phyloP scores from a whole-genome alignment of 352 stramenopile species.

The Phytophthora tubulina region DNA sequence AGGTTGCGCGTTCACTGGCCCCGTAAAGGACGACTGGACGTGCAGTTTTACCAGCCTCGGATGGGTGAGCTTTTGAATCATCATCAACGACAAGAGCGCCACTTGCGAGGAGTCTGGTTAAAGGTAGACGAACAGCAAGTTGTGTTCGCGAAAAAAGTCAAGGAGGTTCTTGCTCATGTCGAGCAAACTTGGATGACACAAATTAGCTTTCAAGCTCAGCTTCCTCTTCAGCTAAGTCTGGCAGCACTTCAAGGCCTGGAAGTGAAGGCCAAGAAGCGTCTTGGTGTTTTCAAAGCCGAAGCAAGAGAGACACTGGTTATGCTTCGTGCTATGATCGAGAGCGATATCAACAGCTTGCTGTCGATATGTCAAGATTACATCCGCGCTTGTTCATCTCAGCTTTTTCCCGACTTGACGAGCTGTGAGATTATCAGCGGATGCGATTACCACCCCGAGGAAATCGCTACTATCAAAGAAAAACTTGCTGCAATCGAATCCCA shows the following conservation, averaged over 20 bases:
- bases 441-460: constrained; percentile 88
- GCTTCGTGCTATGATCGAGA: constrained; percentile 40
- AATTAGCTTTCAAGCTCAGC: constrained; percentile 62
- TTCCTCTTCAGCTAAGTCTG: constrained; percentile 79
- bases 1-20: constrained; percentile 91
- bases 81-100: constrained; percentile 74
- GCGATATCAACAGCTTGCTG: constrained; percentile 45
- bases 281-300: constrained; percentile 57
- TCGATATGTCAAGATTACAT: constrained; percentile 64
- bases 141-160: constrained; percentile 50
- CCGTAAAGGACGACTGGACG: constrained; percentile 79
- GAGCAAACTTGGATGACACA: constrained; percentile 57
- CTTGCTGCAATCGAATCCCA: constrained; percentile 54
- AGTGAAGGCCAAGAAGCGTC: constrained; percentile 78
- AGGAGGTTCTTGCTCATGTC: constrained; percentile 37
- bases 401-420: constrained; percentile 72
- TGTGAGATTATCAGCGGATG: constrained; percentile 75
- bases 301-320: constrained; percentile 34
- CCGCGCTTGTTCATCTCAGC: constrained; percentile 56
- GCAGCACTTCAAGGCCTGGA: constrained; percentile 88
- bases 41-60: constrained; percentile 88
- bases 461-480: constrained; percentile 54
- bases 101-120: constrained; percentile 64
- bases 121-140: constrained; percentile 65
- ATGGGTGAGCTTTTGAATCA: constrained; percentile 87